These are phyloP conservation scores for Bryum argenteum DNA, from an alignment of 225 moss, liverwort and hornwort genomes.

Conservation along the genomic window DNA sequence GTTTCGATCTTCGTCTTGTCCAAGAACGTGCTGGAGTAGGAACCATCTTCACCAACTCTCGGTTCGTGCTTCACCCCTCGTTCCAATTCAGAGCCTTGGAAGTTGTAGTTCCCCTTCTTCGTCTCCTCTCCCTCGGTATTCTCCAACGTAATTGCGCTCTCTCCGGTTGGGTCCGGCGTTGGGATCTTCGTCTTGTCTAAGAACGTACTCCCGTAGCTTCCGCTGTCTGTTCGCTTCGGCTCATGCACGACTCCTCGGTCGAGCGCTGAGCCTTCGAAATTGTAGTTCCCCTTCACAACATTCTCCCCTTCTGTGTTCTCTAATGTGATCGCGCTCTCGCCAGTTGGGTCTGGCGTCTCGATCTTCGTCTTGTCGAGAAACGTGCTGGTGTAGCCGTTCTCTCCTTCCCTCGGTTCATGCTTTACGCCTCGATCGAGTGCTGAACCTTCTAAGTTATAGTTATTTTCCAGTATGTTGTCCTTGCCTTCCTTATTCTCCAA, in stretches of 20 bases:
- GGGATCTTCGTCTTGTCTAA: conserved; percentile 36
- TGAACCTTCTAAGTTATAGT: conserved; percentile 34
- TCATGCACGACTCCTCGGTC: conserved; percentile 14
- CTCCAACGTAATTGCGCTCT: conserved; percentile 15
- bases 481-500: conserved; percentile 37
- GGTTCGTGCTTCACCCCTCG: conserved; percentile 16
- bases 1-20: conserved; percentile 37
- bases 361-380: conserved; percentile 36
- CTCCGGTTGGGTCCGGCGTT: conserved; percentile 22
- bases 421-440: conserved; percentile 22
- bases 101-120: conserved; percentile 12
- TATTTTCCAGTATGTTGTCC: not conserved
- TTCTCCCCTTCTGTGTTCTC: not conserved
- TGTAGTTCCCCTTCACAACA: conserved; percentile 6
- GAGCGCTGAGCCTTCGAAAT: conserved; percentile 15
- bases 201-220: not conserved
- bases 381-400: not conserved
- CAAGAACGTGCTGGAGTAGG: not conserved
- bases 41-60: not conserved
- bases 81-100: conserved; percentile 22
- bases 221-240: conserved; percentile 2
- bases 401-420: conserved; percentile 1
- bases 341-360: conserved; percentile 18
- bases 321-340: conserved; percentile 14
- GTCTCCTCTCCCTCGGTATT: conserved; percentile 1